A percentile compares a stretch with the other conserved stretches of the same genome.
Evolutionary conservation across 2,329 filamentous ascomycete species (phyloP).

Genomic region (Cyclaneusma minus): DNA sequence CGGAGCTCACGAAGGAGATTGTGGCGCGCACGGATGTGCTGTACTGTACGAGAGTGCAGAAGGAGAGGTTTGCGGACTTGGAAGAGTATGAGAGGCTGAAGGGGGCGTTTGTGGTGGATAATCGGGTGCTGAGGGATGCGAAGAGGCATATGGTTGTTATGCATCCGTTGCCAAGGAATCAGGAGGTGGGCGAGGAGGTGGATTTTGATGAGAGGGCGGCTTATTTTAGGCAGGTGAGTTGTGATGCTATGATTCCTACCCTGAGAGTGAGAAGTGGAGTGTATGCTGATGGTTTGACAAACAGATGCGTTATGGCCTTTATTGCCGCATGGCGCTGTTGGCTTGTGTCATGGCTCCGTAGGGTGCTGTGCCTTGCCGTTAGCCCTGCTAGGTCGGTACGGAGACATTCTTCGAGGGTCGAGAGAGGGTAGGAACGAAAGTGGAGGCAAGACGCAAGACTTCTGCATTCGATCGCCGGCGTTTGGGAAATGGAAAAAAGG

Average conservation of each 20-base stretch:
- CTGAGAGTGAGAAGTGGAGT: conserved; percentile 1
- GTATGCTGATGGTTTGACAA: conserved; percentile 2
- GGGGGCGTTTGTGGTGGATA: conserved; percentile 79
- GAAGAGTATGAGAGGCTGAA: conserved; percentile 77
- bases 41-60: conserved; percentile 94
- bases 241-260: conserved; percentile 1
- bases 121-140: conserved; percentile 74
- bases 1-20: conserved; percentile 73
- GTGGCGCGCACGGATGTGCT: conserved; percentile 77
- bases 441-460: too few species aligned
- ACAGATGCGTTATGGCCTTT: conserved; percentile 94
- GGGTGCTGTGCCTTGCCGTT: neutral
- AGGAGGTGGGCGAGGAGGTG: conserved; percentile 87
- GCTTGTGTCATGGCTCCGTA: conserved; percentile 65
- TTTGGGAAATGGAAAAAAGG: too few species aligned
- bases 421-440: too few species aligned
- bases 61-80: conserved; percentile 78
- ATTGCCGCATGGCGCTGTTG: conserved; percentile 93
- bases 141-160: conserved; percentile 90
- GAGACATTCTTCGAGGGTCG: too few species aligned
- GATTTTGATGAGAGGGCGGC: conserved; percentile 94
- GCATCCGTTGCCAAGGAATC: conserved; percentile 88
- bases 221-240: conserved; percentile 95
- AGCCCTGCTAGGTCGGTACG: too few species aligned
- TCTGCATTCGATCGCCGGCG: too few species aligned